A percentile compares a stretch with the other conserved stretches of the same genome.
Evolutionary conservation across 1,284 basidiomycete species (phyloP).

Genomic region (Lentinula novae-zelandiae): DNA sequence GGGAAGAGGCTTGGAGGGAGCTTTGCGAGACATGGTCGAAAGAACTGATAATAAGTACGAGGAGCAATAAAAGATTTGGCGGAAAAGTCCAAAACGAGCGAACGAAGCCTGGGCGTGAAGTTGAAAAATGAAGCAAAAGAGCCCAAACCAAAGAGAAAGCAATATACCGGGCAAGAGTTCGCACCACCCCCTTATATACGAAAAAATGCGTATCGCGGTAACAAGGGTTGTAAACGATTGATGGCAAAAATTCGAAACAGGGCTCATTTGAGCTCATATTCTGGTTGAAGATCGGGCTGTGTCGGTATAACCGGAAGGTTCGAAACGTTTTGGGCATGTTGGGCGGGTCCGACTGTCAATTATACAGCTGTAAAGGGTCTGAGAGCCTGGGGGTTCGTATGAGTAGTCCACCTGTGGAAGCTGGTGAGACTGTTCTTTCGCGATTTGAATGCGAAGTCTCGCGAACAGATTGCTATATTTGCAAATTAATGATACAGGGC

Average conservation of each 20-base stretch:
- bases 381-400: too few relatives aligned
- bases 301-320: neutral
- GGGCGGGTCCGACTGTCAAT: too few relatives aligned
- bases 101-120: neutral
- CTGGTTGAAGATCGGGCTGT: neutral
- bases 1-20: constrained; percentile 49
- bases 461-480: too few relatives aligned
- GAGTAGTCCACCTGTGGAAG: too few relatives aligned
- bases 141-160: neutral
- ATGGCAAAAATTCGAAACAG: neutral
- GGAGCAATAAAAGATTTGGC: neutral
- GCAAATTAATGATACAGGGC: too few relatives aligned
- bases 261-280: neutral
- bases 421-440: too few relatives aligned
- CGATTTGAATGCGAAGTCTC: too few relatives aligned
- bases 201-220: neutral
- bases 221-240: constrained; percentile 1
- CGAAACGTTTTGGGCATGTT: neutral
- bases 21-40: constrained; percentile 41
- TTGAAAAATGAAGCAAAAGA: neutral
- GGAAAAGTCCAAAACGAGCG: neutral
- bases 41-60: neutral
- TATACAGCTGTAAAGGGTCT: too few relatives aligned
- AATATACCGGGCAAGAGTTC: neutral
- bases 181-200: neutral